Evolutionary conservation across 2,329 filamentous ascomycete genomes (phyloP).

Genomic region (Calonectria hongkongensis): DNA sequence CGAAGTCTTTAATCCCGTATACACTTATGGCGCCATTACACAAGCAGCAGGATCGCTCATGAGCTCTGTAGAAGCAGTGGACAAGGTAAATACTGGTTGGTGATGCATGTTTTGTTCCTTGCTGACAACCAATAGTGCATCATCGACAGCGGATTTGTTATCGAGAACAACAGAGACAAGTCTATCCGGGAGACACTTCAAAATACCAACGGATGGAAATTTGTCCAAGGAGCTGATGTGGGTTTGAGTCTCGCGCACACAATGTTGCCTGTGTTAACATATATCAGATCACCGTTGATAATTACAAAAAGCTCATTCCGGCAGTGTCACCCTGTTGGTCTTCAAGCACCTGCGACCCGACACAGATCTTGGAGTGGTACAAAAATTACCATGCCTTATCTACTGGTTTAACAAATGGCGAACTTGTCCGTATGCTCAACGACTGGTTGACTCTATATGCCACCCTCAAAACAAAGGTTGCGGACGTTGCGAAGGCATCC

Average conservation of each 20-base stretch:
- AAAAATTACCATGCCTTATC: background rate
- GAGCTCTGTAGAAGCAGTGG: background rate
- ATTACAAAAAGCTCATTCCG: background rate
- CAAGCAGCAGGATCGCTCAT: background rate
- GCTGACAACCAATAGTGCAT: background rate
- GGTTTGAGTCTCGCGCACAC: background rate
- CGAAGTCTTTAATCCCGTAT: background rate
- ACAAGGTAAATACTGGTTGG: background rate
- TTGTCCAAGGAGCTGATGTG: slow-evolving; percentile 11
- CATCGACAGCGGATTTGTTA: background rate
- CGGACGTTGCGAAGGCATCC: slow-evolving; percentile 13
- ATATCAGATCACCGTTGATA: background rate
- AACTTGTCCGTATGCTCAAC: background rate
- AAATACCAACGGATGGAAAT: background rate
- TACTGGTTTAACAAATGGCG: background rate
- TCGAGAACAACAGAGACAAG: slow-evolving; percentile 10
- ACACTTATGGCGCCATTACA: background rate
- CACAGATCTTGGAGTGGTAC: slow-evolving; percentile 14
- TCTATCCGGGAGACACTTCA: background rate
- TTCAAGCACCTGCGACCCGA: background rate
- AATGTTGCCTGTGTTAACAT: background rate
- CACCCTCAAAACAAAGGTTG: slow-evolving; percentile 18
- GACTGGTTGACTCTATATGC: slow-evolving; percentile 1
- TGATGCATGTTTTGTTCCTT: background rate
- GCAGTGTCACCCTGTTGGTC: slow-evolving; percentile 10